These are phyloP conservation scores for Magnusiomyces fungicola DNA, from an alignment of 1,139 yeast species.

Conservation along the genomic window DNA sequence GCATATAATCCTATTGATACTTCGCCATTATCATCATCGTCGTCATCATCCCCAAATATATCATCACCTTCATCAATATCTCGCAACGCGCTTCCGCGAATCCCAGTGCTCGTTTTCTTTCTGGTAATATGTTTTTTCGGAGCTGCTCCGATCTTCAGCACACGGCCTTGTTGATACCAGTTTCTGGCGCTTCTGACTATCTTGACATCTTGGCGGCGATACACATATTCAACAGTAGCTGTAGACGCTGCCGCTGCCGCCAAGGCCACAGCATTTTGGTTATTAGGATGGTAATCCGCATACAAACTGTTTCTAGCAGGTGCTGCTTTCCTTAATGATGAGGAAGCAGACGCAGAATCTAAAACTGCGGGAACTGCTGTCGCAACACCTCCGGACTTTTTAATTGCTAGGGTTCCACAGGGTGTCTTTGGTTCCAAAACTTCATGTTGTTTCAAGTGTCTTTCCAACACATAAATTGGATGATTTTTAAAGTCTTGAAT, in stretches of 20 bases:
- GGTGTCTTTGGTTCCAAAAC: slow-evolving; percentile 61
- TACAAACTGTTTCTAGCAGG: too few relatives aligned
- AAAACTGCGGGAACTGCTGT: neutral
- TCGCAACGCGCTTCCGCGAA: neutral
- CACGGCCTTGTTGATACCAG: slow-evolving; percentile 81
- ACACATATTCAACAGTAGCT: slow-evolving; percentile 39
- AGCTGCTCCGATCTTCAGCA: slow-evolving; percentile 60
- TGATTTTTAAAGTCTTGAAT: slow-evolving; percentile 79
- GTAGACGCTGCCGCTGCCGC: neutral
- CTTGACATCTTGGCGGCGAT: slow-evolving; percentile 57
- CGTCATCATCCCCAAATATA: neutral
- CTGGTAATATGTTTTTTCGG: slow-evolving; percentile 46
- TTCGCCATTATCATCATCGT: slow-evolving; percentile 22
- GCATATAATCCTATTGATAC: slow-evolving; percentile 51
- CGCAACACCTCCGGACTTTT: slow-evolving; percentile 9
- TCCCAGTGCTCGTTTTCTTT: slow-evolving; percentile 16
- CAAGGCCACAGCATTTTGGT: neutral
- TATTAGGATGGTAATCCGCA: neutral
- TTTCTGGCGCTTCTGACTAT: slow-evolving; percentile 64
- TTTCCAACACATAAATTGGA: slow-evolving; percentile 69
- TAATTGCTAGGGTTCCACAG: slow-evolving; percentile 60
- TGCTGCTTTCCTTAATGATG: neutral
- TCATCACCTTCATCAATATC: slow-evolving; percentile 1
- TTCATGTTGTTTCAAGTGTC: slow-evolving; percentile 65
- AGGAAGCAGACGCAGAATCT: neutral